Percentiles rank a stretch among this genome's conserved stretches.
Conservation (phyloP, 495 filamentous ascomycete species). For the Aspergillus avenaceus region DNA sequence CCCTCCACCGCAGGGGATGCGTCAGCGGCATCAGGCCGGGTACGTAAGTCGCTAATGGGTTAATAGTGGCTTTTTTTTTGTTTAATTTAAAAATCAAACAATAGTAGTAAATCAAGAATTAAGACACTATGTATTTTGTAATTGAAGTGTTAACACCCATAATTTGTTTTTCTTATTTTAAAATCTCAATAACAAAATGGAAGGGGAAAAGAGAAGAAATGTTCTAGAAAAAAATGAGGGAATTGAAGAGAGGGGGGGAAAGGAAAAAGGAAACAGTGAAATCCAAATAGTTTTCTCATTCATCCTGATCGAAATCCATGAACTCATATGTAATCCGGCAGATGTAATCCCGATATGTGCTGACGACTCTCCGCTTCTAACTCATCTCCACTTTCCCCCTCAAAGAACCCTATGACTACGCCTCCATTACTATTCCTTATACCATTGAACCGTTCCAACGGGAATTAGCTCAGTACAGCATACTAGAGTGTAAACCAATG, state of each 20-base stretch:
- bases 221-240: too few relatives aligned
- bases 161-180: too few relatives aligned
- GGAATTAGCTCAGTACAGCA: background rate
- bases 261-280: background rate
- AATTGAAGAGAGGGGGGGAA: background rate
- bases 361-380: conserved; percentile 3
- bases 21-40: conserved; percentile 39
- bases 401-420: background rate
- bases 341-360: conserved; percentile 2
- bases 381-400: too few relatives aligned
- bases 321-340: conserved; percentile 3
- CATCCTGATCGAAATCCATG: too few relatives aligned
- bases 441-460: background rate
- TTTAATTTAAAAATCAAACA: background rate
- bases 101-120: background rate
- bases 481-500: too few relatives aligned
- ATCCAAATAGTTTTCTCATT: too few relatives aligned
- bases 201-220: too few relatives aligned
- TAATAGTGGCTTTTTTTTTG: background rate
- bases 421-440: background rate
- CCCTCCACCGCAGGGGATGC: conserved; percentile 45
- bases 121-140: conserved; percentile 1
- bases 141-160: background rate
- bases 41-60: conserved; percentile 5
- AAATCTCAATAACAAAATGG: too few relatives aligned